Evolutionary conservation across 768 basidiomycete species (phyloP), one percentile per base, ranked within the genome.

Genomic region (Psilocybe cubensis): DNA sequence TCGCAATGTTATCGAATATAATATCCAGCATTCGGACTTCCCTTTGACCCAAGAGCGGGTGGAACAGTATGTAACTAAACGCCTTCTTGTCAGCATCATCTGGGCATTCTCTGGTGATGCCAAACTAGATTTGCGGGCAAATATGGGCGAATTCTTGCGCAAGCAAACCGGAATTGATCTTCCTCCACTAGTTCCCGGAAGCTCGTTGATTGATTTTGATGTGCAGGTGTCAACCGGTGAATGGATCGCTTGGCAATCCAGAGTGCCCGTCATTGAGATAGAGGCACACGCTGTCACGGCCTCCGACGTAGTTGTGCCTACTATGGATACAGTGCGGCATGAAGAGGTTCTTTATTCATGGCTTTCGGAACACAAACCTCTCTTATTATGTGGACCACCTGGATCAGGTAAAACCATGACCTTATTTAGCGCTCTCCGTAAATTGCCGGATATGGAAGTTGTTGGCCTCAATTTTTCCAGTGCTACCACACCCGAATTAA

Each of bases 331-430:
- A 3, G 91, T 98, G 23, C 92, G 97, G 42, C 97, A 99, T 70
- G 97, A 99, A 71, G 96, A 98, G 69, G 94, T 99, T 21, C 78
- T 99, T 5, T 98, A 99, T 71, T 98, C 96, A 0, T 98, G 97
- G 97, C 79, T 99, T 5, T 94, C 95, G 2, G 97, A 98, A 71
- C 97, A 98, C 75, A 98, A 98, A 67, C 97, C 97, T 18, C 83
- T 99, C 53, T 92, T 99, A 86, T 83, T 99, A 23, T 99, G 96
- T 70, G 97, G 97, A 44, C 97, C 97, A 66, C 97, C 97, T n/a
- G 97, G 97, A 68, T 98, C 97, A 20, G 97, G 97, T 21, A 99
- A 99, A 78, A 99, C 97, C 6, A 99, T 99, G 97, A 98, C 97
- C 0, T 79, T 99, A 18, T 98, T 99, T 77, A 97, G 94, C 64